A percentile compares a stretch with the other conserved stretches of the same genome.
Evolutionary conservation across 345 rosid genomes (phyloP).

Genomic region (Pelargonium nanum): DNA sequence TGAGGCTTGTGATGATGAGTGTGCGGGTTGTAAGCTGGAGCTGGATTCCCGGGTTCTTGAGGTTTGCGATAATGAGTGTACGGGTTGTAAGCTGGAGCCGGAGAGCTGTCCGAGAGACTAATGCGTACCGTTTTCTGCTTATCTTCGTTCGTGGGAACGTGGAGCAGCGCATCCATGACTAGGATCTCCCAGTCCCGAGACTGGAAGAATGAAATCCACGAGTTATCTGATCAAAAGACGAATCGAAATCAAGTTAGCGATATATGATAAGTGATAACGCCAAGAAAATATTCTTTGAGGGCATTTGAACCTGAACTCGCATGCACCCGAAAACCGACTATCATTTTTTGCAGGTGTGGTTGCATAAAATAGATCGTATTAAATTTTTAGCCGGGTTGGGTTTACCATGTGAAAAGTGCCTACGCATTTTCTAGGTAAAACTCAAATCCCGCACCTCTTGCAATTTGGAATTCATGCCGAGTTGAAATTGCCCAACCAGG

Average conservation of each 20-base stretch:
- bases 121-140: slow-evolving; percentile 54
- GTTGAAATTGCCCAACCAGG: no score
- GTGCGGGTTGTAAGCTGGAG: slow-evolving; percentile 27
- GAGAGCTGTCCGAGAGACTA: slow-evolving; percentile 25
- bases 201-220: slow-evolving; percentile 45
- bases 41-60: background rate
- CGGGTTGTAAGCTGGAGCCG: slow-evolving; percentile 25
- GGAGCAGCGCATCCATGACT: slow-evolving; percentile 82
- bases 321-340: no score
- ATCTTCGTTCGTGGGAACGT: slow-evolving; percentile 64
- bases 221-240: slow-evolving; percentile 21
- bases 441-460: no score
- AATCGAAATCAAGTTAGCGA: background rate
- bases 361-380: no score
- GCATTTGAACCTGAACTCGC: no score
- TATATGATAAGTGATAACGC: background rate
- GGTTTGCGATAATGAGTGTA: slow-evolving; percentile 9
- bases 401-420: no score
- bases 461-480: no score
- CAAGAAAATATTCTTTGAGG: no score
- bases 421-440: no score
- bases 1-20: background rate
- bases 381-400: no score
- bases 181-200: slow-evolving; percentile 77
- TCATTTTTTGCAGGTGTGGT: no score